Base-by-base conservation (phyloP, 2,329 filamentous ascomycete species). In the Ceratocystis ficicola region DNA sequence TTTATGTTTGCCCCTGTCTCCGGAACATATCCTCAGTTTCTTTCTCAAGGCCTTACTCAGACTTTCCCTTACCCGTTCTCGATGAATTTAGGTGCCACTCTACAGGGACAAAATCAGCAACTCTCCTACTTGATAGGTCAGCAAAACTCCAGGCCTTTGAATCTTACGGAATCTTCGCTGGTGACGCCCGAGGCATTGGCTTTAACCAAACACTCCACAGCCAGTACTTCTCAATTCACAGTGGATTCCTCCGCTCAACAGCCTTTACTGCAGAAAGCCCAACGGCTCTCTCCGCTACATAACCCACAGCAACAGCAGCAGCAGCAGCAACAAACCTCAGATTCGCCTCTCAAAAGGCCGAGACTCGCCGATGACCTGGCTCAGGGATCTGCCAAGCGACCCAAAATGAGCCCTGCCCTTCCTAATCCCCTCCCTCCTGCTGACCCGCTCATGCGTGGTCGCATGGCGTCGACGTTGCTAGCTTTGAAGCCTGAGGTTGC, bases 351-450 rank as follows among this genome's bases (percentile, higher is more conserved):
- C 48, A 64, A 55, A 28, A 48, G 20, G 6, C 6, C 63, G 4
- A 48, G 55, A n/a, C 55, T 30, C 5, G 28, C 28, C 25, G 62
- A 63, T 25, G 62, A 41, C 44, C 44, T 41, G n/a, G 4, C 25
- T 28, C 44, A n/a, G 15, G 17, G 17, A 8, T 10, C 62, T 32
- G 5, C 50, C 10, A 65, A 65, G 41, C 52, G 63, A 20, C n/a
- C 41, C 30, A 48, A 32, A 25, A n/a, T 55, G 10, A 61, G 32
- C 30, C n/a, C 63, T 17, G 28, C 2, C 17, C 20, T 65, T 1
- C 63, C 63, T 6, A 60, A 60, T n/a, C 57, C 62, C n/a, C 41
- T 61, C 20, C 62, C 66, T 10, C 52, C 66, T 20, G 62, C 62
- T 30, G 62, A 65, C 15, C 30, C 52, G 20, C 63, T 52, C 5